phyloP scores from a whole-genome alignment of 352 stramenopile species.

The Globisporangium cystogenes region DNA sequence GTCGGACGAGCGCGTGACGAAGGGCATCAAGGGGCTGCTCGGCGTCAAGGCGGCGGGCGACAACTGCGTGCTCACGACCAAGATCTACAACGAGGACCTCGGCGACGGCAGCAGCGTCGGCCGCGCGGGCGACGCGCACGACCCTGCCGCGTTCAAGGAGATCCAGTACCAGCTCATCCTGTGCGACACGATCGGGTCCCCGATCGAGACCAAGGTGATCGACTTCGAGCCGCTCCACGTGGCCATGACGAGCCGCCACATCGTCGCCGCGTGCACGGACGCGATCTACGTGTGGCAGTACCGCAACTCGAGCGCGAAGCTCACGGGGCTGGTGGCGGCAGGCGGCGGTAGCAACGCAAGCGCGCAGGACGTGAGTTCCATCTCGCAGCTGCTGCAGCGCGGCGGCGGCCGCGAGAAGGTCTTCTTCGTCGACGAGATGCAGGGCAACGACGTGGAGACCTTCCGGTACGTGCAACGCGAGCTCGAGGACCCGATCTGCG shows the following conservation, averaged over 20 bases:
- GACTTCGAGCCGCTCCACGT: constrained; percentile 82
- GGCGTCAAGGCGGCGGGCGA: constrained; percentile 78
- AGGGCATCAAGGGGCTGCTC: constrained; percentile 80
- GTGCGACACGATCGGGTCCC: constrained; percentile 81
- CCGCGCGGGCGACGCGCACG: constrained; percentile 7
- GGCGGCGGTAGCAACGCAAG: constrained; percentile 17
- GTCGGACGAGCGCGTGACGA: constrained; percentile 80
- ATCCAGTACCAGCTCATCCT: constrained; percentile 84
- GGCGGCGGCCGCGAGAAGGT: constrained; percentile 81
- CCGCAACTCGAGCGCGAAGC: constrained; percentile 72
- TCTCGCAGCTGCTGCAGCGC: constrained; percentile 60
- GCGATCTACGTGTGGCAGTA: constrained; percentile 95
- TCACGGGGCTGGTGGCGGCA: constrained; percentile 49
- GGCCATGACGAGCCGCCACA: constrained; percentile 83
- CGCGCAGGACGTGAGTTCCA: constrained; percentile 44
- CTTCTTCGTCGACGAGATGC: constrained; percentile 86
- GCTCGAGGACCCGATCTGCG: constrained; percentile 82
- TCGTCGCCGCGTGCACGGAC: constrained; percentile 72
- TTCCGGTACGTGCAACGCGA: constrained; percentile 67
- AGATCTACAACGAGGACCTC: constrained; percentile 75
- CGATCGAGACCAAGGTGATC: constrained; percentile 82
- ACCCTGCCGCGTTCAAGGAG: constrained; percentile 33
- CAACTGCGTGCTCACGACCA: constrained; percentile 84
- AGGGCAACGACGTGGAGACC: constrained; percentile 64
- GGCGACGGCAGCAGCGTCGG: constrained; percentile 16